These are phyloP conservation scores for Phytophthora capsici DNA, from an alignment of 352 stramenopile genomes.

Conservation along the genomic window DNA sequence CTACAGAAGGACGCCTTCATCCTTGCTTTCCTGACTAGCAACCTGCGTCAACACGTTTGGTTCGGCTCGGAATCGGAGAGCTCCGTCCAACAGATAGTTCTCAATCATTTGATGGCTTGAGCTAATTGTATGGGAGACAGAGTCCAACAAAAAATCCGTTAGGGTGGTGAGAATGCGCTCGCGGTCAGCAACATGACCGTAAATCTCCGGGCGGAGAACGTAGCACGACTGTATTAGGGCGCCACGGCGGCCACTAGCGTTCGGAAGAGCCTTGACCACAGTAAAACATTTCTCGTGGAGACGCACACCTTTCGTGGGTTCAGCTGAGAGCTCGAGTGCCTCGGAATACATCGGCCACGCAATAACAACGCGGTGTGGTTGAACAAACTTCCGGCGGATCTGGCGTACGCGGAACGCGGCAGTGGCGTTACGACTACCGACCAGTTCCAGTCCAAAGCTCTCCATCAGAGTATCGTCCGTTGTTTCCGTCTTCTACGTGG, in stretches of 20 bases:
- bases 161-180: constrained; percentile 68
- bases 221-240: constrained; percentile 80
- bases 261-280: constrained; percentile 59
- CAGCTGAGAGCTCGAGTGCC: constrained; percentile 54
- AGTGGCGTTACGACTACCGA: constrained; percentile 53
- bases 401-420: constrained; percentile 61
- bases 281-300: constrained; percentile 70
- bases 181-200: constrained; percentile 66
- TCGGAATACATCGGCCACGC: constrained; percentile 64
- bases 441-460: constrained; percentile 59
- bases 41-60: constrained; percentile 26
- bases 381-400: constrained; percentile 58
- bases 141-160: constrained; percentile 75
- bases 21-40: constrained; percentile 9
- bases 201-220: constrained; percentile 64
- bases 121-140: constrained; percentile 62
- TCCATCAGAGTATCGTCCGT: constrained; percentile 62
- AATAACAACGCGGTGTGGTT: constrained; percentile 61
- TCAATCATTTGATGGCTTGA: constrained; percentile 79
- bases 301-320: constrained; percentile 57
- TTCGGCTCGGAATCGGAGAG: constrained; percentile 21
- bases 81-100: constrained; percentile 64
- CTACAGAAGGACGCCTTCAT: constrained; percentile 19
- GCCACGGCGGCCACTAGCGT: constrained; percentile 38
- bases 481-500: constrained; percentile 47